These are phyloP conservation scores for Combretum micranthum DNA, from an alignment of 345 rosid species.

Conservation along the genomic window DNA sequence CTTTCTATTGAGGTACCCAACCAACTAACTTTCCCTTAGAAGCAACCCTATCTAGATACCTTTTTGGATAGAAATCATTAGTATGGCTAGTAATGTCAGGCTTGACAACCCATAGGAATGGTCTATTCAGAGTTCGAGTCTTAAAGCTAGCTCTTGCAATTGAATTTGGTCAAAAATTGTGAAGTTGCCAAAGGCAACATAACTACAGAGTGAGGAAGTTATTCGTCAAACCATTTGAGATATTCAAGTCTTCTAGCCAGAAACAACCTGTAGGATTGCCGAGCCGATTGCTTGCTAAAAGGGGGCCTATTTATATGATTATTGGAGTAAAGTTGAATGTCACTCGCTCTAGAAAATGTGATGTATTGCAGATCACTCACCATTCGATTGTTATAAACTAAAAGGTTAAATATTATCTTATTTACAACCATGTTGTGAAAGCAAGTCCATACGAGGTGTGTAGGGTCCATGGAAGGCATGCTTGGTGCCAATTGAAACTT, in stretches of 20 bases:
- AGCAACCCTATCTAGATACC: conserved; percentile 13
- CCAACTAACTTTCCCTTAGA: too few relatives aligned
- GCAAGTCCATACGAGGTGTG: conserved; percentile 9
- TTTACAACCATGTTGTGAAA: conserved; percentile 2
- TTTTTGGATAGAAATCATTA: conserved; percentile 5
- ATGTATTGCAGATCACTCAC: conserved; percentile 6
- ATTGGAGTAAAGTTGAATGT: background rate
- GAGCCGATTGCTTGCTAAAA: background rate
- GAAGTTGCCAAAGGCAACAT: conserved; percentile 14
- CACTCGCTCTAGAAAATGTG: conserved; percentile 11
- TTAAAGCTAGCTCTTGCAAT: conserved; percentile 10
- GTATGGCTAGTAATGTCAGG: conserved; percentile 1
- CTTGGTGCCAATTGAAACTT: conserved; percentile 7
- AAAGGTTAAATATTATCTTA: background rate
- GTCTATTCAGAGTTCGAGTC: conserved; percentile 9
- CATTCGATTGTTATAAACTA: background rate
- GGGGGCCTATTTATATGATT: conserved; percentile 13
- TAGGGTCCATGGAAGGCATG: too few relatives aligned
- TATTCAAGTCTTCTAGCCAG: conserved; percentile 9
- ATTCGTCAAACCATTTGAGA: conserved; percentile 10
- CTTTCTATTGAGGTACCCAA: conserved; percentile 20
- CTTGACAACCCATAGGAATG: too few relatives aligned
- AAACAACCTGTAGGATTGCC: conserved; percentile 1
- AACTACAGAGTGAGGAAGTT: conserved; percentile 5
- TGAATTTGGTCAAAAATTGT: conserved; percentile 8